Evolutionary conservation across 2,329 filamentous ascomycete species (phyloP).

Genomic region (Aspergillus vadensis): DNA sequence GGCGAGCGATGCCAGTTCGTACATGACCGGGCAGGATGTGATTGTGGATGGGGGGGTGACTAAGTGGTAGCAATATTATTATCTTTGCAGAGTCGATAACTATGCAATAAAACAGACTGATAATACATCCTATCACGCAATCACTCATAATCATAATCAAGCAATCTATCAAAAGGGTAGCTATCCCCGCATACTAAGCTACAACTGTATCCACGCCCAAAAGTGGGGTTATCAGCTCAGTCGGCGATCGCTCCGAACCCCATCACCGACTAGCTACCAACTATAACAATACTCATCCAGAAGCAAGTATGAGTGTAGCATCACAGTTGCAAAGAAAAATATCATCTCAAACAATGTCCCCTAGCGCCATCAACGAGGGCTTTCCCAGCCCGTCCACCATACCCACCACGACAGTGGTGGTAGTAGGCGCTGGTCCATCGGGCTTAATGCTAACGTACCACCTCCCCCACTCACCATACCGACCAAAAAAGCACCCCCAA

Average conservation of each 20-base stretch:
- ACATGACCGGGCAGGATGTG: conserved; percentile 50
- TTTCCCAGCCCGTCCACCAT: conserved; percentile 18
- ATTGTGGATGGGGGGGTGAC: conserved; percentile 49
- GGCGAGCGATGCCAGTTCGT: conserved; percentile 52
- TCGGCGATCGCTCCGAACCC: conserved; percentile 24
- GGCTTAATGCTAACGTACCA: conserved; percentile 48
- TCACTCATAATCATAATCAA: too few species aligned
- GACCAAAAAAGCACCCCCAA: not conserved
- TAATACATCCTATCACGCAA: too few species aligned
- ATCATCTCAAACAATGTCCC: conserved; percentile 26
- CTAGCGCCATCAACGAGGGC: conserved; percentile 31
- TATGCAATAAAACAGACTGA: too few species aligned
- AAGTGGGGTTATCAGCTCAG: not conserved
- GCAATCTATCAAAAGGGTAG: too few species aligned
- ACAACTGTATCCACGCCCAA: too few species aligned
- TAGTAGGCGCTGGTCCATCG: conserved; percentile 49
- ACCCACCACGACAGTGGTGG: conserved; percentile 33
- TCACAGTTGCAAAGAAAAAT: not conserved
- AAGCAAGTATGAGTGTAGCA: conserved; percentile 39
- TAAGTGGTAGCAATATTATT: conserved; percentile 35
- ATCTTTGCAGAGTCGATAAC: not conserved
- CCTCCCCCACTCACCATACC: conserved; percentile 6
- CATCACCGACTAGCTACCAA: conserved; percentile 33
- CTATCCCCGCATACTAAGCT: too few species aligned
- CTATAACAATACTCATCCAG: not conserved